phyloP scores from a whole-genome alignment of 371 early-diverging fungal species.

The Apophysomyces elegans region DNA sequence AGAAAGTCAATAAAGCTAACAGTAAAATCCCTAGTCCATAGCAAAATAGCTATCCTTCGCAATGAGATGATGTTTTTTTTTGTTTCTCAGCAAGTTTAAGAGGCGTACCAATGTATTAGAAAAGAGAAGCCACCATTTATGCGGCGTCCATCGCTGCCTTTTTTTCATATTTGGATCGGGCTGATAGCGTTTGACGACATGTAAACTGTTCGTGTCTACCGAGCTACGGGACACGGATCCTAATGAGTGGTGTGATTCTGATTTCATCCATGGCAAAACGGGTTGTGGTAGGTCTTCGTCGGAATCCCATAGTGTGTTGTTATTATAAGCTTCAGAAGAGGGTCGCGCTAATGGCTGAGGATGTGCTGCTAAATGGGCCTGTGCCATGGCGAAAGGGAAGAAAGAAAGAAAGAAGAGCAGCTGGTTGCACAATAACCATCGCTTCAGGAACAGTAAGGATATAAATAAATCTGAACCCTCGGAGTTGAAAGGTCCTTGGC shows the following conservation, averaged over 20 bases:
- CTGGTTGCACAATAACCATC: background rate
- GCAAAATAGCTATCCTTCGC: slow-evolving; percentile 42
- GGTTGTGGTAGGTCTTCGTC: slow-evolving; percentile 39
- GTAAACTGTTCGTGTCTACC: slow-evolving; percentile 37
- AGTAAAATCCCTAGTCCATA: slow-evolving; percentile 49
- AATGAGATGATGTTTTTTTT: slow-evolving; percentile 6
- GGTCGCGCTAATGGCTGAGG: background rate
- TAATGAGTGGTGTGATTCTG: slow-evolving; percentile 43
- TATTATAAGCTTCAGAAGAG: background rate
- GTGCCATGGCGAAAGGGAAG: background rate
- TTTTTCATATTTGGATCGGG: slow-evolving; percentile 36
- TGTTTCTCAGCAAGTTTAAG: background rate
- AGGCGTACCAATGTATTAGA: slow-evolving; percentile 55
- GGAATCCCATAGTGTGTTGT: slow-evolving; percentile 6
- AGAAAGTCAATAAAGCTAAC: slow-evolving; percentile 44
- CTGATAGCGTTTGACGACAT: slow-evolving; percentile 43
- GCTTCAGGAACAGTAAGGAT: background rate
- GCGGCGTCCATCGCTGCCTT: slow-evolving; percentile 55
- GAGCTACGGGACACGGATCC: slow-evolving; percentile 23
- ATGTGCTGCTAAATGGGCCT: background rate
- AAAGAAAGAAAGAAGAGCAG: background rate
- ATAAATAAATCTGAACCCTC: background rate
- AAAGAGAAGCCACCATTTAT: slow-evolving; percentile 56
- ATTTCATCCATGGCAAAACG: slow-evolving; percentile 52
- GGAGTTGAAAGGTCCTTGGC: too few species aligned